A percentile compares a stretch with the other conserved stretches of the same genome.
phyloP scores from a whole-genome alignment of 2,329 filamentous ascomycete genomes.

The Rhytidhysteron rufulum region DNA sequence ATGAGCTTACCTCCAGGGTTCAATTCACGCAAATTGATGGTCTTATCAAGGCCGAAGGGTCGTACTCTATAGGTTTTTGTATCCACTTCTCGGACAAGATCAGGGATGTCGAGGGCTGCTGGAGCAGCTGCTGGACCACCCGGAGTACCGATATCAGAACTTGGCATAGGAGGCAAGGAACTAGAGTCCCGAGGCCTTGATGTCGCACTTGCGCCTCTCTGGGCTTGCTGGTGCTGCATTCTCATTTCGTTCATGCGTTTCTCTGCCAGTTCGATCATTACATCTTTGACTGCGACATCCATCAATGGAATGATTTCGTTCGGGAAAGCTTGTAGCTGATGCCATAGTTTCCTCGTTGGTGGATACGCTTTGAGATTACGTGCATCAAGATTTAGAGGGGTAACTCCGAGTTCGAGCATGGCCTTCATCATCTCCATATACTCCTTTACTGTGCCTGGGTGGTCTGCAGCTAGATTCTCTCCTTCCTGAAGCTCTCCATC shows the following conservation, averaged over 20 bases:
- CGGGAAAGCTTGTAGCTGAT: constrained; percentile 90
- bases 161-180: constrained; percentile 73
- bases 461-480: constrained; percentile 62
- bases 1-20: constrained; percentile 68
- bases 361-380: constrained; percentile 90
- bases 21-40: constrained; percentile 87
- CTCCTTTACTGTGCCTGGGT: constrained; percentile 72
- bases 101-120: constrained; percentile 55
- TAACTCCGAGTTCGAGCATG: constrained; percentile 83
- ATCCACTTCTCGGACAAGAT: constrained; percentile 72
- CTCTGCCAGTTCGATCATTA: constrained; percentile 85
- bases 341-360: constrained; percentile 87
- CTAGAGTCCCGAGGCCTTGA: constrained; percentile 53
- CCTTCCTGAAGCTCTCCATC: constrained; percentile 74
- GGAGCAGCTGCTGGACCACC: constrained; percentile 28
- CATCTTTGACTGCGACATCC: constrained; percentile 90
- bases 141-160: constrained; percentile 65
- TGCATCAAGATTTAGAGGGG: constrained; percentile 81
- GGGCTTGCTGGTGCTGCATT: constrained; percentile 52
- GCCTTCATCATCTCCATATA: constrained; percentile 83
- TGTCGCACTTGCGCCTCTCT: constrained; percentile 43
- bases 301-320: constrained; percentile 95
- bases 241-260: constrained; percentile 71
- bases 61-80: constrained; percentile 78
- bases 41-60: constrained; percentile 81